These are phyloP conservation scores for Chaetothyriales sp. DNA, from an alignment of 2,329 filamentous ascomycete genomes.

Conservation along the genomic window DNA sequence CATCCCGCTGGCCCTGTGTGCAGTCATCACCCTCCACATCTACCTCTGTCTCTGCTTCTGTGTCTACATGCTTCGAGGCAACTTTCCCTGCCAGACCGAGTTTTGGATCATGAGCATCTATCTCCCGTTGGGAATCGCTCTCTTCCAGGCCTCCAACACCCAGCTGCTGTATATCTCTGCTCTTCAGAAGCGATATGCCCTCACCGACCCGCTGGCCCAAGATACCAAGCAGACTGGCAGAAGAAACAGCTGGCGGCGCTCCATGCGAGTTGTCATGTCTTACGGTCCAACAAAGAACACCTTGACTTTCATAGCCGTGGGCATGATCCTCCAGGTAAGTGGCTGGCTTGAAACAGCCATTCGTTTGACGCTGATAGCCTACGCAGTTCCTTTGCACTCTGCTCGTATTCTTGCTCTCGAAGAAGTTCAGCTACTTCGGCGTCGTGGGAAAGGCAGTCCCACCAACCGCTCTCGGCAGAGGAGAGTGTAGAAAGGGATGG, in stretches of 20 bases:
- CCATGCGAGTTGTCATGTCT: slow-evolving; percentile 25
- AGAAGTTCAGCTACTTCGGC: slow-evolving; percentile 42
- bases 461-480: slow-evolving; percentile 26
- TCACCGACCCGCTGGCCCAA: background rate
- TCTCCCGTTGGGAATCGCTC: slow-evolving; percentile 48
- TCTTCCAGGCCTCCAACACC: slow-evolving; percentile 50
- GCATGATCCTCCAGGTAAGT: slow-evolving; percentile 42
- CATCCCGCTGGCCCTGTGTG: slow-evolving; percentile 23
- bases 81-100: slow-evolving; percentile 38
- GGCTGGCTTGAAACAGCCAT: background rate
- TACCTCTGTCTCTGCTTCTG: slow-evolving; percentile 25
- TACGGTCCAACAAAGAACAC: slow-evolving; percentile 36
- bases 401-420: slow-evolving; percentile 47
- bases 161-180: slow-evolving; percentile 45
- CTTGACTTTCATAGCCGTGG: slow-evolving; percentile 36
- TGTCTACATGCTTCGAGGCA: slow-evolving; percentile 22
- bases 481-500: slow-evolving; percentile 37
- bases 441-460: slow-evolving; percentile 39
- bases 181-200: slow-evolving; percentile 29
- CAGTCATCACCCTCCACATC: slow-evolving; percentile 25
- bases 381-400: slow-evolving; percentile 42
- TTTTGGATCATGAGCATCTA: slow-evolving; percentile 55
- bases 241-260: slow-evolving; percentile 17
- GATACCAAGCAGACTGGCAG: slow-evolving; percentile 4
- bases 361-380: background rate